Evolutionary conservation across 768 basidiomycete species (phyloP), one percentile per base, ranked within the genome.

Genomic region (Neoboletus subvelutipes): DNA sequence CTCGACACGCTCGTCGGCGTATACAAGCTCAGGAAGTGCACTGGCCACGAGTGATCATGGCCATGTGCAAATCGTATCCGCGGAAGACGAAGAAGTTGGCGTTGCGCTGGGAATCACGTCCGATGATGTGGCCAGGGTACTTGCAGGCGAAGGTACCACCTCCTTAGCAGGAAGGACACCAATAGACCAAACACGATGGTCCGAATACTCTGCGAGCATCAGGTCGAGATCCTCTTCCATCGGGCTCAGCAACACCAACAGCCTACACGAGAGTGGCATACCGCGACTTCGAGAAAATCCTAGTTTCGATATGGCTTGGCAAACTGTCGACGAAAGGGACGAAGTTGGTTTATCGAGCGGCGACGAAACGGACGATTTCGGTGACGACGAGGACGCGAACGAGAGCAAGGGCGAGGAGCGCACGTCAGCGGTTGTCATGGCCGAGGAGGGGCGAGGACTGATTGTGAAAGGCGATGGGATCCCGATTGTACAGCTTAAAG

Each of bases 391-490:
- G 40, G 81, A 82, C 7, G 77, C 76, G 6, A 70, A 76, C 9
- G 78, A 80, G n/a, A 73, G 77, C 33, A 77, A 76, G 17, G 79
- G 82, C 39, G 86, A 88, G 50, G 87, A 90, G 63, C 80, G 86
- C 50, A 92, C 91, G 0, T 84, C 87, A 50, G 90, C 90, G 15
- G 78, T 84, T 46, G 83, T 92, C 55, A 77, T 93, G 49, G 91
- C 88, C 31, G 90, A 93, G 63, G 88, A 92, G 75, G 90, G 92
- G 20, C 83, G 86, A 45, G 90, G 88, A n/a, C 73, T 91, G 64
- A 92, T 94, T 58, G 86, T 92, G 0, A 84, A 83, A 55, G 88
- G 86, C 18, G 83, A 86, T 56, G 83, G 81, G 45, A 70, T 78
- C 56, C 80, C 87, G 45, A 76, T 90, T 50, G 70, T 73, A 6